phyloP scores from a whole-genome alignment of 495 filamentous ascomycete genomes.

The Neurospora sp. region DNA sequence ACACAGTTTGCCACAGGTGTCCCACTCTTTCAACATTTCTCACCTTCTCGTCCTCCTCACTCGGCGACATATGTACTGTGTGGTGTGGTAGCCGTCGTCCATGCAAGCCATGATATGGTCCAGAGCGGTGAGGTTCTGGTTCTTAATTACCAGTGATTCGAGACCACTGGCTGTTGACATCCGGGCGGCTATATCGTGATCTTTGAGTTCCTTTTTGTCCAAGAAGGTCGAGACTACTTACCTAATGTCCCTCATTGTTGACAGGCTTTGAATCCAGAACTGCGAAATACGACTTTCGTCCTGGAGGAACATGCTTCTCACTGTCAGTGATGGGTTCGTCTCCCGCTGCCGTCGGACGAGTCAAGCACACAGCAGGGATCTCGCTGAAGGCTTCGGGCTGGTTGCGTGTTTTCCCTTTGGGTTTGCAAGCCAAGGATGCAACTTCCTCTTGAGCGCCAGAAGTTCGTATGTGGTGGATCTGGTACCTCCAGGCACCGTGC shows the following conservation, averaged over 20 bases:
- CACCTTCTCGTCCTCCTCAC: constrained; percentile 3
- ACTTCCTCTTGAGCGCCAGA: not conserved
- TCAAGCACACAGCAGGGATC: not conserved
- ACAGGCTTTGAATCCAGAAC: not conserved
- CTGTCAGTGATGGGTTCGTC: not conserved
- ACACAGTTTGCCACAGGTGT: constrained; percentile 13
- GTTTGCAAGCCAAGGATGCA: not conserved
- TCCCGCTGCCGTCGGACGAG: not conserved
- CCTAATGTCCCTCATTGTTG: not conserved
- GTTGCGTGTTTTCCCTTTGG: not conserved
- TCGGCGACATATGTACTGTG: not conserved
- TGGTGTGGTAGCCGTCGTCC: not conserved
- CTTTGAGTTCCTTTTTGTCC: not conserved
- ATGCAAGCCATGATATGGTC: not conserved
- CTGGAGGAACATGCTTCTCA: not conserved
- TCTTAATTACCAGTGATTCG: not conserved
- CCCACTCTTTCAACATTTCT: constrained; percentile 12
- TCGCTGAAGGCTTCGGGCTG: not conserved
- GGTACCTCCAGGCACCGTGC: not conserved
- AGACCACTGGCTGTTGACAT: not conserved
- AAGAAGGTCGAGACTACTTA: constrained; percentile 7
- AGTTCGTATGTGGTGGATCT: not conserved
- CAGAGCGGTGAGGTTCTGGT: constrained; percentile 10
- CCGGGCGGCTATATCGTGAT: not conserved
- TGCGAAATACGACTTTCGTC: not conserved